Evolutionary conservation across 2,329 filamentous ascomycete species (phyloP), one percentile per base, ranked within the genome.

Genomic region (Epichloe glyceriae): DNA sequence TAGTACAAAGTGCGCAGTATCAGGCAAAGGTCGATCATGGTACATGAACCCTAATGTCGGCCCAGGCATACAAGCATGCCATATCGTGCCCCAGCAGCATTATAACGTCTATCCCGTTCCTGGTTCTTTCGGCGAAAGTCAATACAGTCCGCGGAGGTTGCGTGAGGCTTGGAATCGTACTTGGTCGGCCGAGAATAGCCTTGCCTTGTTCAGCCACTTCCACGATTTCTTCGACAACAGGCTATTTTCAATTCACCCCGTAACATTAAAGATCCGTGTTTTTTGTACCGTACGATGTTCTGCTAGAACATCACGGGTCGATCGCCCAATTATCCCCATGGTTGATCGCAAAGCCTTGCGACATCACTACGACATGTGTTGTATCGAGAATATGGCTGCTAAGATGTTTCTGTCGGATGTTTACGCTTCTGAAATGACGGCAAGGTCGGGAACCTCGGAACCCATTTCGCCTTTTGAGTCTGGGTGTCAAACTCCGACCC

Each of bases 71-170:
- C 47, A 50, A 38, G 47, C 47, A 44, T 50, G 47, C 40, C 47
- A 50, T 43, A 50, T 50, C 11, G 33, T 50, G n/a, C 40, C 47
- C 22, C 47, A 50, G 40, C 47, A 50, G 47, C 47, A 50, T 34
- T 50, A 50, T 12, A 22, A 50, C 40, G 39, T 50, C 39, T 50
- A 50, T n/a, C 47, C 47, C 10, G 39, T 50, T 26, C 33, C 41
- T 20, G 12, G 7, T 19, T 34, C 30, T 37, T 37, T 37, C 15
- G 40, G 47, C 15, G 14, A 44, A 14, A 38, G 17, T 34, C 12
- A n/a, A 34, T 50, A 50, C 47, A 44, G 47, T 17, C 7, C 40
- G 19, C 22, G 40, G 39, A 22, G 47, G 17, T 30, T 50, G 39
- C 22, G 47, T 22, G 40, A 50, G 39, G 40, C 47, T 26, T 50